phyloP scores from a whole-genome alignment of 345 rosid species.

The Clausena lansium region DNA sequence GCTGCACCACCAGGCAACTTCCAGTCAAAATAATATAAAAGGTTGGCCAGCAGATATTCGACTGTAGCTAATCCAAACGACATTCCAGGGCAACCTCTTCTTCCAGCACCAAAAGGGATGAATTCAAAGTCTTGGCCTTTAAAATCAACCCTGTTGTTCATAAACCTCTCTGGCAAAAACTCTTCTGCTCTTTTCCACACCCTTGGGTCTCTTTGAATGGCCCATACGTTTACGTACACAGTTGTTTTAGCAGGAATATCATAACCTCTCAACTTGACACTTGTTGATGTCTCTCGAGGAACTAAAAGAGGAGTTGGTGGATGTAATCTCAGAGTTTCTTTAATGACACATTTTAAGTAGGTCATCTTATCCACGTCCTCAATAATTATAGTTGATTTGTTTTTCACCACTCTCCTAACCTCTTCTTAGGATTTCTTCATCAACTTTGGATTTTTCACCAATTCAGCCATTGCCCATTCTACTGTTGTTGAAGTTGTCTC shows the following conservation, averaged over 20 bases:
- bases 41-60: not conserved
- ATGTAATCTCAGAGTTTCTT: conserved; percentile 8
- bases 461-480: conserved; percentile 13
- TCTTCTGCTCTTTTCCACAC: conserved; percentile 6
- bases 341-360: not conserved
- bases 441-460: not conserved
- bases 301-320: not conserved
- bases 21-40: conserved; percentile 17
- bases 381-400: not conserved
- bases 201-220: conserved; percentile 19
- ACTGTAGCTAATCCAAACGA: not conserved
- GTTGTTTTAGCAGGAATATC: conserved; percentile 11
- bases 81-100: conserved; percentile 9
- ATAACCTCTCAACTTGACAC: not conserved
- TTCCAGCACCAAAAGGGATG: conserved; percentile 5
- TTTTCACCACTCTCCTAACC: not conserved
- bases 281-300: not conserved
- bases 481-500: not conserved
- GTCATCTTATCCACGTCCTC: not conserved
- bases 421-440: conserved; percentile 11
- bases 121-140: conserved; percentile 1
- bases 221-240: conserved; percentile 12
- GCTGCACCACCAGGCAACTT: not conserved
- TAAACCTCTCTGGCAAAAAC: conserved; percentile 15
- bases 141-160: conserved; percentile 2